Evolutionary conservation across 441 rosid genomes (phyloP).

Genomic region (Croton setiger): DNA sequence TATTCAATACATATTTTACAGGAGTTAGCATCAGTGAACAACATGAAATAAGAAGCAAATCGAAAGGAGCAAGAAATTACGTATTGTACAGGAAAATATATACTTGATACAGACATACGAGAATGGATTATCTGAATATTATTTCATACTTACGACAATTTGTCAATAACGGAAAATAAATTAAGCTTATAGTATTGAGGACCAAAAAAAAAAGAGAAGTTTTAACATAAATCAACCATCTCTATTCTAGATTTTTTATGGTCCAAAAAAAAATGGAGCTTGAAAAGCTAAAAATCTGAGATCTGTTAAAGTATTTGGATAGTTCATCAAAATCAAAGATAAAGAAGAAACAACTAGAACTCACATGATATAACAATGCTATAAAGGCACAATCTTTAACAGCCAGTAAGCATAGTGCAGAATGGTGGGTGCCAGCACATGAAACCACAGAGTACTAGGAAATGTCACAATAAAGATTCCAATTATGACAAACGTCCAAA

Average conservation of each 20-base stretch:
- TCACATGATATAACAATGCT: not conserved
- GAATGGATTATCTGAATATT: not conserved
- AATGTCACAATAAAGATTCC: slow-evolving; percentile 4
- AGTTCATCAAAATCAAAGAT: not conserved
- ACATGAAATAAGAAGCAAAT: not conserved
- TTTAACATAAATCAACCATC: not conserved
- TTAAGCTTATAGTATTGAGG: no score
- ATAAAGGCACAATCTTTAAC: not conserved
- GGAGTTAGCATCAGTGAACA: not conserved
- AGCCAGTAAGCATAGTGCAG: not conserved
- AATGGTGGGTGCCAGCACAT: not conserved
- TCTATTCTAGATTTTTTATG: not conserved
- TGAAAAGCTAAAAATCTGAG: not conserved
- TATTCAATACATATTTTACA: not conserved
- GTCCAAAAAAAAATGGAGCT: not conserved
- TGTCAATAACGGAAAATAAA: no score
- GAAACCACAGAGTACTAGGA: not conserved
- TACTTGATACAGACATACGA: not conserved
- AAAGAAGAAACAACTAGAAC: not conserved
- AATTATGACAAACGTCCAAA: slow-evolving; percentile 8
- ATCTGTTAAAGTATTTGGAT: not conserved
- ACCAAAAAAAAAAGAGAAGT: no score
- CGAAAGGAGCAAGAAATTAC: not conserved
- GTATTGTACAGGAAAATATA: not conserved
- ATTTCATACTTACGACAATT: no score